A percentile compares a stretch with the other conserved stretches of the same genome.
These are phyloP conservation scores for Sporothrix globosa DNA, from an alignment of 2,329 filamentous ascomycete genomes.

Conservation along the genomic window DNA sequence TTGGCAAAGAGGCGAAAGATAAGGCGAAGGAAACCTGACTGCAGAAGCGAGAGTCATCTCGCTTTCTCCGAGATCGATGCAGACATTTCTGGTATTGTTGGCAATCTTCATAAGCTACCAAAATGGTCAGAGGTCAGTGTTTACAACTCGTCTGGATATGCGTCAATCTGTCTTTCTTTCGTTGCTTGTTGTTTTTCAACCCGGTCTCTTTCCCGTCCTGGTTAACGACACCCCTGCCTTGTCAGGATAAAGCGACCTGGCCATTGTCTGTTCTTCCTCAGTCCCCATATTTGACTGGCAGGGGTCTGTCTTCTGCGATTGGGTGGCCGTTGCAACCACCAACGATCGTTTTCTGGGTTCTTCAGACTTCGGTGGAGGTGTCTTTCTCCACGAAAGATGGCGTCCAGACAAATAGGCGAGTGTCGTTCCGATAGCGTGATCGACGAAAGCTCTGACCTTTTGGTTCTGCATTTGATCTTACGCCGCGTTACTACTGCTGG, in stretches of 20 bases:
- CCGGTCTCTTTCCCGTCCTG: background rate
- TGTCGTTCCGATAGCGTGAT: background rate
- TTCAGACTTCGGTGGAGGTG: background rate
- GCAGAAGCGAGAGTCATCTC: background rate
- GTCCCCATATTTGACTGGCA: conserved; percentile 1
- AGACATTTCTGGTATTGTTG: background rate
- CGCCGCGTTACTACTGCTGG: background rate
- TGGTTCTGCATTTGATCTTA: background rate
- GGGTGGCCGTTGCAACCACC: conserved; percentile 6
- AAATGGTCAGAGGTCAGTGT: background rate
- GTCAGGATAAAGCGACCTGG: conserved; percentile 7
- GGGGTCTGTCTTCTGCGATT: conserved; percentile 25
- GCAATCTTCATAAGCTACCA: background rate
- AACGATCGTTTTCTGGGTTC: background rate
- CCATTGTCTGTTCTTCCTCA: conserved; percentile 5
- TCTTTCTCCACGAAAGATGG: background rate
- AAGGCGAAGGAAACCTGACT: background rate
- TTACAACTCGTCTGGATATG: background rate
- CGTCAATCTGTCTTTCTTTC: background rate
- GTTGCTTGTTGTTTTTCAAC: background rate
- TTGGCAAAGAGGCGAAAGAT: conserved; percentile 11
- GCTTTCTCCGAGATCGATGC: background rate
- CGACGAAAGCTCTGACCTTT: background rate
- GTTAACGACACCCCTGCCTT: conserved; percentile 7
- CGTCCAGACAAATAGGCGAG: background rate